Evolutionary conservation across 257 asterid species (phyloP).

Genomic region (Nicotiana tomentosiformis): DNA sequence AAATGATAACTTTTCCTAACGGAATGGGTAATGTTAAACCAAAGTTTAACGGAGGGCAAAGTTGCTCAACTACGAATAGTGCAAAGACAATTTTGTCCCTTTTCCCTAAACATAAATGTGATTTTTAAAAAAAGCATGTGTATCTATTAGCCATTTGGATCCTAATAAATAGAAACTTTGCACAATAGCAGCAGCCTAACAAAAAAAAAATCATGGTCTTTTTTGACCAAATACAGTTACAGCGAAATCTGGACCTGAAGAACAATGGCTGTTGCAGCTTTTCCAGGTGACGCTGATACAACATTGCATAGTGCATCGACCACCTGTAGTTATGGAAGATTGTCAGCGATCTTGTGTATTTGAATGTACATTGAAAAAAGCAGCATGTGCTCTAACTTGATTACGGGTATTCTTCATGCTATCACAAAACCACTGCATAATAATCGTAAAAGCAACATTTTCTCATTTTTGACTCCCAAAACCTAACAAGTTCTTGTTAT

Average conservation of each 20-base stretch:
- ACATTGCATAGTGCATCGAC: slow-evolving; percentile 96
- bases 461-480: neutral
- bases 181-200: neutral
- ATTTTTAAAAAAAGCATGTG: neutral
- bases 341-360: neutral
- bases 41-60: neutral
- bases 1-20: neutral
- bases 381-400: neutral
- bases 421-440: neutral
- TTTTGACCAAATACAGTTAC: slow-evolving; percentile 23
- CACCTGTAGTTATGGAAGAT: slow-evolving; percentile 41
- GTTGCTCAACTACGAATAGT: neutral
- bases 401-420: neutral
- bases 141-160: neutral
- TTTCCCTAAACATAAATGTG: neutral
- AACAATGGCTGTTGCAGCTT: slow-evolving; percentile 96
- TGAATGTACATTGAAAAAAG: neutral
- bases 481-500: neutral
- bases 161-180: neutral
- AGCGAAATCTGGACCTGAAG: slow-evolving; percentile 88
- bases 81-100: neutral
- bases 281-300: slow-evolving; percentile 89
- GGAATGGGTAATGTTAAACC: neutral
- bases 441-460: neutral
- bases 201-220: neutral